These are phyloP conservation scores for Kokia cookei DNA, from an alignment of 441 rosid genomes.

Conservation along the genomic window DNA sequence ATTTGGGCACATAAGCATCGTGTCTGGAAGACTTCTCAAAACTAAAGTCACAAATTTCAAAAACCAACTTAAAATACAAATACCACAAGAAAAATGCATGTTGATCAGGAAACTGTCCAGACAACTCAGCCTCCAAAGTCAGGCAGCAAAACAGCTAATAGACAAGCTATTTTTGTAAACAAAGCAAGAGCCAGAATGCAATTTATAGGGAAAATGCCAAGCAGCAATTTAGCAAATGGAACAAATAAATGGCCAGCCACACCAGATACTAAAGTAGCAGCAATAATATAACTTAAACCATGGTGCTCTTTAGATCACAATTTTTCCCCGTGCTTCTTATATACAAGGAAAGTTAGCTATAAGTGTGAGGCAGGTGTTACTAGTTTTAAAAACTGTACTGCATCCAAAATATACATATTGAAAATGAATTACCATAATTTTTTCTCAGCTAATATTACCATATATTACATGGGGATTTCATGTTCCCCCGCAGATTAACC, in stretches of 20 bases:
- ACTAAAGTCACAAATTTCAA: conserved; percentile 37
- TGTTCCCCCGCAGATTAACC: background rate
- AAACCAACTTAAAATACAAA: conserved; percentile 7
- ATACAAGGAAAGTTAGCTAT: background rate
- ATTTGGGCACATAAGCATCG: conserved; percentile 62
- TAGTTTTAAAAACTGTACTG: background rate
- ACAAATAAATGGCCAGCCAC: background rate
- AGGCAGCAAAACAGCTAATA: background rate
- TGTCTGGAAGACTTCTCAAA: conserved; percentile 90
- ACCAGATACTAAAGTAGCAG: background rate
- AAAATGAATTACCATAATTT: background rate
- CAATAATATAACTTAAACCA: background rate
- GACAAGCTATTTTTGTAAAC: background rate
- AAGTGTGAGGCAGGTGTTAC: background rate
- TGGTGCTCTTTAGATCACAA: background rate
- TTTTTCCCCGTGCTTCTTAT: background rate
- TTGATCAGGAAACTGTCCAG: background rate
- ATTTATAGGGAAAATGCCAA: background rate
- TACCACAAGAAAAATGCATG: background rate
- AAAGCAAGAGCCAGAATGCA: background rate
- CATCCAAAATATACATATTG: background rate
- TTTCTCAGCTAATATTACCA: background rate
- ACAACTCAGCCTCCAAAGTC: background rate
- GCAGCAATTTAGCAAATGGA: background rate
- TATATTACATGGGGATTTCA: background rate